These are phyloP conservation scores for Puccinia triticina DNA, from an alignment of 1,284 basidiomycete genomes.

Conservation along the genomic window DNA sequence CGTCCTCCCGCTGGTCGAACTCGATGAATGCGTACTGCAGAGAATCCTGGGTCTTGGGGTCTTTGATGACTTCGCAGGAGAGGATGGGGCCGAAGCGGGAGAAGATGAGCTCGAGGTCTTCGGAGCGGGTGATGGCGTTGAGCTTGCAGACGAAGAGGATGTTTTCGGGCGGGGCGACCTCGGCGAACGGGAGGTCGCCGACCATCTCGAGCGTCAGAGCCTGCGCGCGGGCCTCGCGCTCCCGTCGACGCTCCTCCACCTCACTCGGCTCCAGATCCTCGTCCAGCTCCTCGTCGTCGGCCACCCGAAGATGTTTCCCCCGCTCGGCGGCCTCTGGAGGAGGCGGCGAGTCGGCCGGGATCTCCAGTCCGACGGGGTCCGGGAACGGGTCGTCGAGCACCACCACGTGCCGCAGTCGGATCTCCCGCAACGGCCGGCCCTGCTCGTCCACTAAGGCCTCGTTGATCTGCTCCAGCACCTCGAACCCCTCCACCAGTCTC, in stretches of 20 bases:
- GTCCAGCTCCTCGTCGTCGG: conserved; percentile 81
- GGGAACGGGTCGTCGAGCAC: conserved; percentile 94
- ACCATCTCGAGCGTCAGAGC: conserved; percentile 99
- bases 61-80: conserved; percentile 94
- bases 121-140: conserved; percentile 90
- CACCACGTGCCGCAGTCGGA: conserved; percentile 87
- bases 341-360: conserved; percentile 71
- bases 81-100: conserved; percentile 91
- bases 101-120: conserved; percentile 96
- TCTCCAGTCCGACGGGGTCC: conserved; percentile 75
- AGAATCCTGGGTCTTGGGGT: conserved; percentile 92
- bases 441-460: conserved; percentile 85
- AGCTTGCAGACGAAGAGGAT: conserved; percentile 98
- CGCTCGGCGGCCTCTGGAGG: conserved; percentile 59
- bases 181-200: conserved; percentile 95
- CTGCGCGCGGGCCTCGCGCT: conserved; percentile 84
- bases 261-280: conserved; percentile 68
- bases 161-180: conserved; percentile 96
- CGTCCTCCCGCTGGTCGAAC: conserved; percentile 87
- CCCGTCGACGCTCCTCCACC: conserved; percentile 74
- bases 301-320: conserved; percentile 68
- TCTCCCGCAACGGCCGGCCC: conserved; percentile 86
- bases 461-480: conserved; percentile 89
- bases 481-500: conserved; percentile 88
- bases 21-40: conserved; percentile 99